Evolutionary conservation across 768 basidiomycete species (phyloP).

Genomic region (Mycena venus): DNA sequence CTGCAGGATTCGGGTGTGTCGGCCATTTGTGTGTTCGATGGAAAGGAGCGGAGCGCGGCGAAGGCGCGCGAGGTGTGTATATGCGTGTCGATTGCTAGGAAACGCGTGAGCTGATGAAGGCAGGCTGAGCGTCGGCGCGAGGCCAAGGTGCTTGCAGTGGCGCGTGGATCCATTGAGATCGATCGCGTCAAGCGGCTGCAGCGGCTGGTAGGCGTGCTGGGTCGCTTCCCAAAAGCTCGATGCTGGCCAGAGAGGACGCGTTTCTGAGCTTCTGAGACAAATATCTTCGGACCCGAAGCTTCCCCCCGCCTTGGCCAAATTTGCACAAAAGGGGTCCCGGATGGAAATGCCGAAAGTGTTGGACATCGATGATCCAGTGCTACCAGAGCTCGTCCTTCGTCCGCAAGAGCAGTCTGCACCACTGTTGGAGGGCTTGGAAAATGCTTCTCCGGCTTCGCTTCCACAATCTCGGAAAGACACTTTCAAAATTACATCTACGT

Average conservation of each 20-base stretch:
- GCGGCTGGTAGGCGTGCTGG: conserved; percentile 54
- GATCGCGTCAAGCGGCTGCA: conserved; percentile 69
- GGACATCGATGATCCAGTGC: neutral
- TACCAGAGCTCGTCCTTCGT: neutral
- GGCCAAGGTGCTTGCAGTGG: conserved; percentile 59
- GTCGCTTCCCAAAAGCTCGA: conserved; percentile 53
- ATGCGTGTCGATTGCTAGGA: neutral
- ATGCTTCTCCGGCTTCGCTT: neutral
- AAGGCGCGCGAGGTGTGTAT: conserved; percentile 77
- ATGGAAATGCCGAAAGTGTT: neutral
- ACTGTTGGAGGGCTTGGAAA: neutral
- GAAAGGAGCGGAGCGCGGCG: conserved; percentile 72
- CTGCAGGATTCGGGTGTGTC: conserved; percentile 67
- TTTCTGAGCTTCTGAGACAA: conserved; percentile 42
- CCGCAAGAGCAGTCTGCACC: neutral
- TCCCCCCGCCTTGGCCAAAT: neutral
- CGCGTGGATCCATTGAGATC: conserved; percentile 70
- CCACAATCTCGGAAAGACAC: neutral
- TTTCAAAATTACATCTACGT: conserved; percentile 1
- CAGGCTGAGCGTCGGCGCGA: conserved; percentile 71
- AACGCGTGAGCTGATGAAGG: neutral
- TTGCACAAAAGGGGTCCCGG: neutral
- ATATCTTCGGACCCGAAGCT: conserved; percentile 19
- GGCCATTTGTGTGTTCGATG: conserved; percentile 87
- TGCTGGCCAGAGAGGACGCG: conserved; percentile 41